These are phyloP conservation scores for Trifolium fragiferum DNA, from an alignment of 306 rosid species.

Conservation along the genomic window DNA sequence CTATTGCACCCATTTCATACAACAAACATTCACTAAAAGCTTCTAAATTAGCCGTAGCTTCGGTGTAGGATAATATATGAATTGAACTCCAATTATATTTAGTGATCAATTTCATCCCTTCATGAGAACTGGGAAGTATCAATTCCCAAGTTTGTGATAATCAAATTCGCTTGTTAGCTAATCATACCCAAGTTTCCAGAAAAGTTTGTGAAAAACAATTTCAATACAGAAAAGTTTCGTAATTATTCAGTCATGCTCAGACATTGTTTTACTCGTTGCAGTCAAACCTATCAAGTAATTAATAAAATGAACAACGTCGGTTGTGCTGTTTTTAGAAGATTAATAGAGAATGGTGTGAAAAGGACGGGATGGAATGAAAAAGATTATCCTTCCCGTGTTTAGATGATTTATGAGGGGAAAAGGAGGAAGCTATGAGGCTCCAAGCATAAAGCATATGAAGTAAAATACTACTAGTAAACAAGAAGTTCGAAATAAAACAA, in stretches of 20 bases:
- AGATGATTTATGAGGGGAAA: background rate
- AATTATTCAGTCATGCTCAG: background rate
- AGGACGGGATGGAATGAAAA: background rate
- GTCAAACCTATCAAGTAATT: background rate
- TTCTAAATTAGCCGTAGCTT: slow-evolving; percentile 24
- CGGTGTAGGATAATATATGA: background rate
- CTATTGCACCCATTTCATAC: slow-evolving; percentile 8
- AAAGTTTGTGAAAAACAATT: background rate
- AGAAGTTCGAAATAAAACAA: background rate
- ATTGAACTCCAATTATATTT: background rate
- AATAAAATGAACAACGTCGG: background rate
- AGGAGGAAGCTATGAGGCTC: background rate
- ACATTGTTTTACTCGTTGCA: background rate
- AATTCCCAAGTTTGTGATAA: background rate
- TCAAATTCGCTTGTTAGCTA: background rate
- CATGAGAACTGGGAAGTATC: slow-evolving; percentile 7
- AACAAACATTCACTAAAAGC: slow-evolving; percentile 28
- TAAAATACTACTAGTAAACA: no score
- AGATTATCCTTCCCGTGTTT: background rate
- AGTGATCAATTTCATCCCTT: background rate
- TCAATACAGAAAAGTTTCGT: background rate
- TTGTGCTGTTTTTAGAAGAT: background rate
- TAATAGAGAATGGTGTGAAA: background rate
- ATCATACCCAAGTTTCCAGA: background rate
- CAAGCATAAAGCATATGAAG: no score